These are phyloP conservation scores for Epichloe coenophiala DNA, from an alignment of 2,329 filamentous ascomycete species.

Conservation along the genomic window DNA sequence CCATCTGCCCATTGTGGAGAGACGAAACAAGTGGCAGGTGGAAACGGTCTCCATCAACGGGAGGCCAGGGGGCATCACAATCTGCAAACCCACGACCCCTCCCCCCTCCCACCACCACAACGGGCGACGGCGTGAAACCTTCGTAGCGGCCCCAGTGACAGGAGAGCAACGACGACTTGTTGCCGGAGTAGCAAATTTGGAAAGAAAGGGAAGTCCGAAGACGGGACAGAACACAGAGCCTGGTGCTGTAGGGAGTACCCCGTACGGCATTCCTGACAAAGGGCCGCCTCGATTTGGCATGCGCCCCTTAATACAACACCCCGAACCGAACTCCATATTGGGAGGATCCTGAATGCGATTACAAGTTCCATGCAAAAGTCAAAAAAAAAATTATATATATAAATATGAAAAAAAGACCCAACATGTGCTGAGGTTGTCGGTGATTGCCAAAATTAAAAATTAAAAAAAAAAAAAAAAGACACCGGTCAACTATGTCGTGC, in stretches of 20 bases:
- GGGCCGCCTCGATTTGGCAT: conserved; percentile 2
- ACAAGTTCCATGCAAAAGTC: too few species aligned
- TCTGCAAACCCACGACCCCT: not conserved
- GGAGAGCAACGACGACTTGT: not conserved
- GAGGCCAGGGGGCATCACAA: not conserved
- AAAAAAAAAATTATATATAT: too few species aligned
- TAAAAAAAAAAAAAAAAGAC: too few species aligned
- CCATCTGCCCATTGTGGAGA: not conserved
- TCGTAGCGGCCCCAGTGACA: not conserved
- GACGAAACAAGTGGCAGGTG: conserved; percentile 1
- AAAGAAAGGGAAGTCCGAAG: too few species aligned
- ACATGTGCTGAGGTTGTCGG: too few species aligned
- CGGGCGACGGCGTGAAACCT: not conserved
- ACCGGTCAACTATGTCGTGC: too few species aligned
- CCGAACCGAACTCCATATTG: too few species aligned
- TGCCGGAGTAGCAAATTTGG: not conserved
- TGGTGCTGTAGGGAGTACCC: too few species aligned
- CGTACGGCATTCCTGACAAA: not conserved
- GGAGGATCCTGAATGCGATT: too few species aligned
- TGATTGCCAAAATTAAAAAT: too few species aligned
- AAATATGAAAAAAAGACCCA: too few species aligned
- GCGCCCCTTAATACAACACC: not conserved
- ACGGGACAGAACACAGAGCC: too few species aligned
- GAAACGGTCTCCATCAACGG: conserved; percentile 1
- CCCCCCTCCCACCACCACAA: not conserved